Percentiles rank a stretch among this genome's conserved stretches.
These are phyloP conservation scores for Talaromyces sp. DNA, from an alignment of 2,329 filamentous ascomycete genomes.

Conservation along the genomic window DNA sequence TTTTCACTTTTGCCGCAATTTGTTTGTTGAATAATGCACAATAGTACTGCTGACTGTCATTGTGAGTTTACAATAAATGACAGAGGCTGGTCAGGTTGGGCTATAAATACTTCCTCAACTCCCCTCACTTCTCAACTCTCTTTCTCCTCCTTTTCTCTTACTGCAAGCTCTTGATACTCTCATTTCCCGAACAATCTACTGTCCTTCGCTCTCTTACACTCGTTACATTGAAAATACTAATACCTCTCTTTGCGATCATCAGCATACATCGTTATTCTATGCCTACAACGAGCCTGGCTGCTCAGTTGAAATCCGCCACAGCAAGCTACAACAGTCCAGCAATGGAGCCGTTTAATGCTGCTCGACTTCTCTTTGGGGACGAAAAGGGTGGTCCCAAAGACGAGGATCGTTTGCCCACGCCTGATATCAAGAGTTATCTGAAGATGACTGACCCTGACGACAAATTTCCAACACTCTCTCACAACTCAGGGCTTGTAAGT, in stretches of 20 bases:
- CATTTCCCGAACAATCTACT: background rate
- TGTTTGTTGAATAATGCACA: background rate
- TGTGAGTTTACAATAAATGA: background rate
- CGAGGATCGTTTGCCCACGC: conserved; percentile 51
- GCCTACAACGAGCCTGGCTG: conserved; percentile 59
- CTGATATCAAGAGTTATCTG: conserved; percentile 64
- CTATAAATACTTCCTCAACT: conserved; percentile 4
- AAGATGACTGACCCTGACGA: conserved; percentile 71
- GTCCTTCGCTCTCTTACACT: background rate
- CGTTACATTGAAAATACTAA: background rate
- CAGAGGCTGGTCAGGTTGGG: background rate
- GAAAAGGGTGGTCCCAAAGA: conserved; percentile 49
- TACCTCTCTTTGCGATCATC: background rate
- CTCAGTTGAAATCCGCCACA: conserved; percentile 27
- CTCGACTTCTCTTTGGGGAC: conserved; percentile 81
- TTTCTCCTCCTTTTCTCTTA: background rate
- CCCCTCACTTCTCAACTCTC: conserved; percentile 1
- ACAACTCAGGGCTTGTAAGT: conserved; percentile 51
- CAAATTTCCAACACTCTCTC: conserved; percentile 67
- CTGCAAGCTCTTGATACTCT: background rate
- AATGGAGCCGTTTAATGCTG: conserved; percentile 77
- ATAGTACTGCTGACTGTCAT: background rate
- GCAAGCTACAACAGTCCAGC: conserved; percentile 36
- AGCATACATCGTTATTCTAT: conserved; percentile 90
- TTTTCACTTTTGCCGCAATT: background rate